Base-by-base conservation (phyloP, 371 early-diverging fungal genomes). In the Apophysomyces trapeziformis region DNA sequence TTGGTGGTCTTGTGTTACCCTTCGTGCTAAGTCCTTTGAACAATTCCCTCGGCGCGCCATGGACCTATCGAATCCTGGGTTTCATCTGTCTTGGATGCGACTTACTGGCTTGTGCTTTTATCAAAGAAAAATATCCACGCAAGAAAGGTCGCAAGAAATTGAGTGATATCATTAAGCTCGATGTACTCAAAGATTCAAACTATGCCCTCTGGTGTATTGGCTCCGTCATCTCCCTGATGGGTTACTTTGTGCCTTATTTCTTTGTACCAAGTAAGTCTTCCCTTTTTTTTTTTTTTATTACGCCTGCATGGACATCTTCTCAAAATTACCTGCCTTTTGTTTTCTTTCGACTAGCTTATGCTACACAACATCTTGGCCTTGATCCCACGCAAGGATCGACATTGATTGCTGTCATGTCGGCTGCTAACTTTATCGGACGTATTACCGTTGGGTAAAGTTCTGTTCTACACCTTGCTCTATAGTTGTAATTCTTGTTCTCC, bases 1-100 rank as follows among this genome's bases (percentile, higher is more conserved):
- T 90, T 41, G 93, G 93, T 38, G 91, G 91, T 0, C 79, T 92
- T 7, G 79, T 84, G 41, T 69, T 91, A 67, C 78, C 87, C 1
- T 87, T 89, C 9, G 61, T 91, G 3, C 71, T 88, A 46, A 83
- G 79, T 35, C 60, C 72, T 36, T 68, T 90, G 9, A 78, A 90
- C 57, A 70, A 70, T 21, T 65, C 56, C 14, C 58, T 87, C 9
- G 90, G 88, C 0, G 66, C 78, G 21, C 65, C 71, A 6, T 87
- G 84, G 83, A 67, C 82, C 0, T 69, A 77, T 44, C 79, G 84
- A 38, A 76, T 84, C 7, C 72, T 79, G 5, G 81, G 83, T 1
- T 73, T 85, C 13, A 73, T 85, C n/a, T 69, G 74, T 1, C 63
- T 82, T 21, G 78, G 59, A 0, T 64, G 74, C 16, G 76, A 72